Conservation (phyloP, 2,329 filamentous ascomycete species). For the Endocalyx cinctus region DNA sequence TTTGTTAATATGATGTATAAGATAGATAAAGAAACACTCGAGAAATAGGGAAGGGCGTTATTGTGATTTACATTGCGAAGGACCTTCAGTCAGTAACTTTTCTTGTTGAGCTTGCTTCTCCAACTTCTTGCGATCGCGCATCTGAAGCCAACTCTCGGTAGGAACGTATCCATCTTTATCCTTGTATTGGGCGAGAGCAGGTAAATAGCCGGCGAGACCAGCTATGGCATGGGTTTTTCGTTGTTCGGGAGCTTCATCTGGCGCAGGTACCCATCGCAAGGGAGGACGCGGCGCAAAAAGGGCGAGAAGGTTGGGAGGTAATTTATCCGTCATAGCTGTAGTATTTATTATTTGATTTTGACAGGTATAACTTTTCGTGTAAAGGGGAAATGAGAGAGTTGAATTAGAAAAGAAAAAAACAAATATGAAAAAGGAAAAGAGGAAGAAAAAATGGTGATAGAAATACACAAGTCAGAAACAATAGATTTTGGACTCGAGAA, state of each 20-base stretch:
- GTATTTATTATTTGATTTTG: background rate
- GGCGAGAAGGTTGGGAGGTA: conserved; percentile 85
- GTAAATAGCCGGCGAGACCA: conserved; percentile 71
- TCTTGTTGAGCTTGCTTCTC: conserved; percentile 72
- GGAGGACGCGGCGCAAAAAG: conserved; percentile 94
- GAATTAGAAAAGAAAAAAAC: no score
- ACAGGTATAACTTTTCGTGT: background rate
- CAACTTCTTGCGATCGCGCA: conserved; percentile 73
- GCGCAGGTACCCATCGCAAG: conserved; percentile 79
- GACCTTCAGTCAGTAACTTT: conserved; percentile 58
- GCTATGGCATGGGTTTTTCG: conserved; percentile 69
- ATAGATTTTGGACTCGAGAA: no score
- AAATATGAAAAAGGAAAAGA: no score
- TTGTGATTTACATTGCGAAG: conserved; percentile 54
- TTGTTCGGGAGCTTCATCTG: conserved; percentile 78
- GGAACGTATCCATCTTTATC: conserved; percentile 71
- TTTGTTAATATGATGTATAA: conserved; percentile 9
- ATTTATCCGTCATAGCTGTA: conserved; percentile 88
- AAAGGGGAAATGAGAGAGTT: conserved; percentile 1
- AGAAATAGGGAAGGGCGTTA: background rate
- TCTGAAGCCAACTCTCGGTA: conserved; percentile 90
- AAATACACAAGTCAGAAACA: no score
- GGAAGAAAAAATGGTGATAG: no score
- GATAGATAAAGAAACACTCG: conserved; percentile 1
- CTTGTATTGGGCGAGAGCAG: conserved; percentile 71